These are phyloP conservation scores for Pythium chondricola DNA, from an alignment of 352 stramenopile species.

Conservation along the genomic window DNA sequence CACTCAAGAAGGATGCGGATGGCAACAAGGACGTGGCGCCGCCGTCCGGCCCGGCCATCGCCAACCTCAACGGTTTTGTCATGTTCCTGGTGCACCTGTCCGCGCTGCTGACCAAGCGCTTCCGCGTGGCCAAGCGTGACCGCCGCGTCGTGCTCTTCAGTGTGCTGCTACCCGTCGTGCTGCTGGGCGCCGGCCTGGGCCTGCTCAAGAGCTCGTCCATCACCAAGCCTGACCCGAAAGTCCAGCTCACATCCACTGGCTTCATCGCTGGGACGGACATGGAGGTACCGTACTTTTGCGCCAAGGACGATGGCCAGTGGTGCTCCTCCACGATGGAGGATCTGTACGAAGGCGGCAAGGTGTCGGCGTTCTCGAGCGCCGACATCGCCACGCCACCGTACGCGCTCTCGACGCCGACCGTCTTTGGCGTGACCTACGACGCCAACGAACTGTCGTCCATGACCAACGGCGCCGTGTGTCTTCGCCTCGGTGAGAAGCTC, in stretches of 20 bases:
- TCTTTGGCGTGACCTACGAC: slow-evolving; percentile 34
- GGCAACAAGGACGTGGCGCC: neutral
- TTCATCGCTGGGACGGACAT: slow-evolving; percentile 26
- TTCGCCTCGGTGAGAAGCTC: slow-evolving; percentile 27
- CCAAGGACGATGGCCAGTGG: slow-evolving; percentile 38
- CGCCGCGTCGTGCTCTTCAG: slow-evolving; percentile 76
- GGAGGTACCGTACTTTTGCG: slow-evolving; percentile 44
- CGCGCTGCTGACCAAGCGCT: slow-evolving; percentile 81
- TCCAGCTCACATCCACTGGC: slow-evolving; percentile 23
- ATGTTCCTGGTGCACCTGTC: slow-evolving; percentile 80
- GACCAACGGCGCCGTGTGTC: slow-evolving; percentile 20
- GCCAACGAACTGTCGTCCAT: slow-evolving; percentile 9
- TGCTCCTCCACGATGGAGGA: slow-evolving; percentile 33
- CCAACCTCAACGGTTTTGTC: slow-evolving; percentile 9
- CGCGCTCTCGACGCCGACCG: slow-evolving; percentile 26
- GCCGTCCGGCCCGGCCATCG: slow-evolving; percentile 7
- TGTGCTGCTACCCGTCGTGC: slow-evolving; percentile 55
- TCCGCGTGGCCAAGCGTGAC: slow-evolving; percentile 84
- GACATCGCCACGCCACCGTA: slow-evolving; percentile 34
- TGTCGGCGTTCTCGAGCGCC: slow-evolving; percentile 19
- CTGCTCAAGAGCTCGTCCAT: slow-evolving; percentile 63
- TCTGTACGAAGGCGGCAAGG: slow-evolving; percentile 26
- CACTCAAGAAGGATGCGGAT: slow-evolving; percentile 23
- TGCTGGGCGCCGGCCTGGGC: slow-evolving; percentile 71
- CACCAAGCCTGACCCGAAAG: slow-evolving; percentile 36